phyloP scores from a whole-genome alignment of 1,284 basidiomycete species.

The Irpex rosettiformis region DNA sequence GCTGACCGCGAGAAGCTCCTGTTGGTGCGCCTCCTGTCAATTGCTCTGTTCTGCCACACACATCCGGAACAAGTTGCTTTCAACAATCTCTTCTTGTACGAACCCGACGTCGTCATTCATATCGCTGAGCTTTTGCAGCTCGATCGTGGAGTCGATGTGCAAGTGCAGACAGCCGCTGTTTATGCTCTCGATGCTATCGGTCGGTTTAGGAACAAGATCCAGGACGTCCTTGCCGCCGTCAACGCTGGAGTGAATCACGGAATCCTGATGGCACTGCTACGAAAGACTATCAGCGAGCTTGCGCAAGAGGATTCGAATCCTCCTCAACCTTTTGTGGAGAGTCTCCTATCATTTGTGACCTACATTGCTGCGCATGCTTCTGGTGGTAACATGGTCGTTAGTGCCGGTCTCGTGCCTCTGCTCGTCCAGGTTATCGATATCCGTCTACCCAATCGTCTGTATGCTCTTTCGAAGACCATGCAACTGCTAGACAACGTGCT shows the following conservation, averaged over 20 bases:
- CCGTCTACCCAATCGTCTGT: slow-evolving; percentile 60
- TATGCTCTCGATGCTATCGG: slow-evolving; percentile 88
- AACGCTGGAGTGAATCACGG: slow-evolving; percentile 98
- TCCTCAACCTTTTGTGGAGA: slow-evolving; percentile 84
- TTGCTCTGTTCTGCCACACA: slow-evolving; percentile 88
- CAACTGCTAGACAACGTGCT: slow-evolving; percentile 92
- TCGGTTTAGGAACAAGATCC: slow-evolving; percentile 78
- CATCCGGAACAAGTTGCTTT: slow-evolving; percentile 72
- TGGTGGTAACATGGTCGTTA: slow-evolving; percentile 91
- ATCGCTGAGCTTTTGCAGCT: slow-evolving; percentile 88
- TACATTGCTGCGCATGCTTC: slow-evolving; percentile 82
- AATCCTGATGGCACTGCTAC: slow-evolving; percentile 83
- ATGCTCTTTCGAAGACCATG: slow-evolving; percentile 83
- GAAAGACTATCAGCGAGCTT: slow-evolving; percentile 75
- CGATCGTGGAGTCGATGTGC: slow-evolving; percentile 62
- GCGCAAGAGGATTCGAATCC: slow-evolving; percentile 59
- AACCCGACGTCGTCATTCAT: slow-evolving; percentile 86
- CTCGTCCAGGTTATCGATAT: slow-evolving; percentile 88
- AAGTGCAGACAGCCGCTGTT: slow-evolving; percentile 81
- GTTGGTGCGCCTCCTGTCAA: slow-evolving; percentile 78
- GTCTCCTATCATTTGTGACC: slow-evolving; percentile 83
- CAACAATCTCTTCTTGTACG: slow-evolving; percentile 85
- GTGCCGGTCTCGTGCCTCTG: slow-evolving; percentile 92
- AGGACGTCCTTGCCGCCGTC: slow-evolving; percentile 87
- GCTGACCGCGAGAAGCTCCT: slow-evolving; percentile 79